Evolutionary conservation across 169 alveolate species (phyloP).

Genomic region (Cryptosporidium canis): DNA sequence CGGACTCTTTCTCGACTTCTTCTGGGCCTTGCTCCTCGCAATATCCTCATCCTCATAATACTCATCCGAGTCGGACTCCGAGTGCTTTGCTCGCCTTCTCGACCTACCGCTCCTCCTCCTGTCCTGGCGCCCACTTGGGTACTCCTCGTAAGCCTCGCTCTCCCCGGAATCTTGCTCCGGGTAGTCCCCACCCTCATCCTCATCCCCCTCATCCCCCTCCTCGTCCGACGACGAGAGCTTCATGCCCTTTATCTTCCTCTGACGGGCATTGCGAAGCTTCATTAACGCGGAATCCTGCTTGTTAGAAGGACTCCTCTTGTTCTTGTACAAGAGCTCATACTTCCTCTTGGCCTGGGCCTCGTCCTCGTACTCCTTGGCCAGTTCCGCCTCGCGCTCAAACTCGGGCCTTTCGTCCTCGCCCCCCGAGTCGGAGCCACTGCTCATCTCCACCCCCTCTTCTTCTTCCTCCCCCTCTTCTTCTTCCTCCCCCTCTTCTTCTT

Average conservation of each 20-base stretch:
- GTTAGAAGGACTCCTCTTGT: slow-evolving; percentile 25
- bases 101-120: neutral
- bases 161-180: neutral
- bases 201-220: neutral
- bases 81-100: neutral
- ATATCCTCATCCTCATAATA: neutral
- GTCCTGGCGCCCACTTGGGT: neutral
- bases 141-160: neutral
- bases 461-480: slow-evolving; percentile 4
- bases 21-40: neutral
- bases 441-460: slow-evolving; percentile 9
- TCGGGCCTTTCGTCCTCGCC: slow-evolving; percentile 10
- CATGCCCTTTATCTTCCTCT: slow-evolving; percentile 29
- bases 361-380: slow-evolving; percentile 38
- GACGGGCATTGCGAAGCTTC: slow-evolving; percentile 56
- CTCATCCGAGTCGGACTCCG: neutral
- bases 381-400: slow-evolving; percentile 64
- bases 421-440: neutral
- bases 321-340: slow-evolving; percentile 42
- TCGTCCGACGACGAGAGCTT: slow-evolving; percentile 3
- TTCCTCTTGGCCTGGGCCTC: slow-evolving; percentile 46
- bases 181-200: slow-evolving; percentile 6
- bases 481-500: slow-evolving; percentile 6
- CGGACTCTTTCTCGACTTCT: neutral
- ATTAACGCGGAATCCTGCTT: slow-evolving; percentile 62